A percentile compares a stretch with the other conserved stretches of the same genome.
Conservation (phyloP, 108 stramenopile genomes). For the Phaeodactylum tricornutum region DNA sequence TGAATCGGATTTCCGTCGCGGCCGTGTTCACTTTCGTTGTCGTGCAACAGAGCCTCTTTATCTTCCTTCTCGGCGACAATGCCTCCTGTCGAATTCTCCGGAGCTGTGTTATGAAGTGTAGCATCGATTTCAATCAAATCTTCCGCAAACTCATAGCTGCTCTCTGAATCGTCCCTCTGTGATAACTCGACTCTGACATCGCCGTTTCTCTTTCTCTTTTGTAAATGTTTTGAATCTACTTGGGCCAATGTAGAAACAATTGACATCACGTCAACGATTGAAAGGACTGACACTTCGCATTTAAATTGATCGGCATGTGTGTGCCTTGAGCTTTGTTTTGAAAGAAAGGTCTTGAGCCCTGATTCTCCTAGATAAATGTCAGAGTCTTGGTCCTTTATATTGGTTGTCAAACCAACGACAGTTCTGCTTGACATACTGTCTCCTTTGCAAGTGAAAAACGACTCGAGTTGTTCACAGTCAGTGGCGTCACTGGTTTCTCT, state of each 20-base stretch:
- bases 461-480: neutral
- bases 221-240: no score
- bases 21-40: no score
- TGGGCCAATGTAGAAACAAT: constrained; percentile 1
- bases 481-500: neutral
- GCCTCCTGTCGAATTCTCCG: neutral
- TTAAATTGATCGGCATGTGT: constrained; percentile 1
- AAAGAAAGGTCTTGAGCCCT: neutral
- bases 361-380: neutral
- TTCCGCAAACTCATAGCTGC: neutral
- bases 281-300: constrained; percentile 8
- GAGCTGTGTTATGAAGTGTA: neutral
- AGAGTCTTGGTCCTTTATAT: no score
- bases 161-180: neutral
- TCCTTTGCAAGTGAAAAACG: neutral
- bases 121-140: neutral
- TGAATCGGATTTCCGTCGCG: no score
- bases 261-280: constrained; percentile 9
- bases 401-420: no score
- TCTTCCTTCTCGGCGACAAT: neutral
- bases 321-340: neutral
- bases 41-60: no score
- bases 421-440: neutral
- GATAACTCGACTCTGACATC: neutral
- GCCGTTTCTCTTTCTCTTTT: neutral